Percentiles rank a stretch among this genome's conserved stretches.
Evolutionary conservation across 768 basidiomycete genomes (phyloP).

Genomic region (Mycena pura): DNA sequence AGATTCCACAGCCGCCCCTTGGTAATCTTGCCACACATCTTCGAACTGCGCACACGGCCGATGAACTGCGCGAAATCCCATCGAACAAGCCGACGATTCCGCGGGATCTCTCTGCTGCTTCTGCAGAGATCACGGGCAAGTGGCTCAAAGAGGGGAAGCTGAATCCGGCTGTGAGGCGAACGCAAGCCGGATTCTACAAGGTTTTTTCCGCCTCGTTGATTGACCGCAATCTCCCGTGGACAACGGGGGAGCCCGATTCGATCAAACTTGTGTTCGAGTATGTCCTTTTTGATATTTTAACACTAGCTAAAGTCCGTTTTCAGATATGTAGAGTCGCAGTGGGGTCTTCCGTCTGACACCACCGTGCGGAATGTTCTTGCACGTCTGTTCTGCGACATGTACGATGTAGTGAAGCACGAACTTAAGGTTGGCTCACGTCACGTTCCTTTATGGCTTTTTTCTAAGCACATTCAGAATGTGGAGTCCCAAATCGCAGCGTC

Average conservation of each 20-base stretch:
- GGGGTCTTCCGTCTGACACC: conserved; percentile 30
- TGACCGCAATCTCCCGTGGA: conserved; percentile 40
- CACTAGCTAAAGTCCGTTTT: neutral
- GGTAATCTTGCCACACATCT: conserved; percentile 37
- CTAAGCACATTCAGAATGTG: conserved; percentile 16
- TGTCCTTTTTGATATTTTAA: neutral
- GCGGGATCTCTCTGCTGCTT: neutral
- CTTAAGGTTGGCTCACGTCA: conserved; percentile 25
- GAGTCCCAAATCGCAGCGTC: conserved; percentile 33
- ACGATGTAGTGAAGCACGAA: conserved; percentile 21
- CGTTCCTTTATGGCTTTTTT: neutral
- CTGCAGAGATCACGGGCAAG: conserved; percentile 34
- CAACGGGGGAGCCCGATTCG: conserved; percentile 29
- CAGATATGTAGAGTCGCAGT: neutral
- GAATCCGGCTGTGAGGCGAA: conserved; percentile 34
- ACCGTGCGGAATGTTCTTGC: conserved; percentile 33
- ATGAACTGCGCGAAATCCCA: neutral
- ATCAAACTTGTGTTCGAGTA: neutral
- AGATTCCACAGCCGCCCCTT: conserved; percentile 29
- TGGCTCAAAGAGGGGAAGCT: conserved; percentile 42
- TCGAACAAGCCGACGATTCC: conserved; percentile 22
- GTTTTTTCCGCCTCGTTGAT: conserved; percentile 42
- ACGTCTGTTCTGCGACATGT: conserved; percentile 9
- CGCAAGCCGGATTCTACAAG: conserved; percentile 35
- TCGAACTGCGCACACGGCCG: neutral